Evolutionary conservation across 495 filamentous ascomycete species (phyloP), one percentile per base, ranked within the genome.

Genomic region (Aspergillus asperescens): DNA sequence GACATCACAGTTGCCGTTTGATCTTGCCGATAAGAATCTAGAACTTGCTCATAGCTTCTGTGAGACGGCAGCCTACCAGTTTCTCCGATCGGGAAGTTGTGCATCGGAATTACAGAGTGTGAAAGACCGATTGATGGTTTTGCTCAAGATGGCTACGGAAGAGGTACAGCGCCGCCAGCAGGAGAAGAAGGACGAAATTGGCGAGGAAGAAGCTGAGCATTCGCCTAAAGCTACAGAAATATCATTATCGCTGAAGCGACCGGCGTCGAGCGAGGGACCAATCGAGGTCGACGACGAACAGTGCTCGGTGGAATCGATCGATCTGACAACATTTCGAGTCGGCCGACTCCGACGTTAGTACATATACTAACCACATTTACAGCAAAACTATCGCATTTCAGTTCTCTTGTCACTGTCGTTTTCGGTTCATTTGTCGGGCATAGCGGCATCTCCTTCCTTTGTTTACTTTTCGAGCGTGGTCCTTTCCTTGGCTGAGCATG

Each of bases 51-150:
- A 95, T 62, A 78, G 75, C 40, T 78, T 89, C 60, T 94, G 88
- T 65, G 90, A 95, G 68, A 81, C 82, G 46, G 90, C 81, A 12
- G 90, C 90, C 1, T 90, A 92, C 64, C 87, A 93, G 62, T 88
- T 94, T 50, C 76, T 96, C 10, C 81, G 90, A 18, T 82, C 87
- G 47, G 90, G 90, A 18, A 84, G 91, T 53, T 96, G 90, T 67
- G 74, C 70, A 15, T 75, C 79, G 18, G 88, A 95, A 68, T 77
- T 94, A 13, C 71, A 77, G 10, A 82, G 81, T 23, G 86, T 90
- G 37, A 81, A 84, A 61, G 70, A 72, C 46, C 71, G 71, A n/a
- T 74, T 79, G 50, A 66, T 67, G 18, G 57, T 61, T n/a, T 59
- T 78, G 22, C 60, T 72, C 5, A 62, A 70, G n/a, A 57, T 74